phyloP scores from a whole-genome alignment of 169 alveolate genomes.

The Cyclospora cayetanensis region DNA sequence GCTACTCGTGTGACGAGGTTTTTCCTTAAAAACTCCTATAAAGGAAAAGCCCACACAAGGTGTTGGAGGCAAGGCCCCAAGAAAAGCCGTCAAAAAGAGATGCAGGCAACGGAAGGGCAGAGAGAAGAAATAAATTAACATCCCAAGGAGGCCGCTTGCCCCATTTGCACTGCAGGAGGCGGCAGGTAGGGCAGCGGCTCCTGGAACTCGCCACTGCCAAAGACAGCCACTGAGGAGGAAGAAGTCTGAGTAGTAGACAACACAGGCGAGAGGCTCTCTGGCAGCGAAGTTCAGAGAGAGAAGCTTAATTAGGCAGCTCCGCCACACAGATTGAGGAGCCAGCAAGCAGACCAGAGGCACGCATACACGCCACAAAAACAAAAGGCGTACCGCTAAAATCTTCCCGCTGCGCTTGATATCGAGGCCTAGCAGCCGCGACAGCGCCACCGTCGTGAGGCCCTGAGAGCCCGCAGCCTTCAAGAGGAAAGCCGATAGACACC shows the following conservation, averaged over 20 bases:
- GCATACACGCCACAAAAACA: not conserved
- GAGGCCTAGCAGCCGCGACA: conserved; percentile 57
- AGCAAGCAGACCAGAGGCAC: too few species aligned
- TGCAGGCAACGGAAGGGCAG: not conserved
- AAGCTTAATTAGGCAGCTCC: not conserved
- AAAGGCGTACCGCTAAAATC: conserved; percentile 45
- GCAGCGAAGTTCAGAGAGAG: not conserved
- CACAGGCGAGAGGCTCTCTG: too few species aligned
- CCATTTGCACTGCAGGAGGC: too few species aligned
- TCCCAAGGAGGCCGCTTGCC: too few species aligned
- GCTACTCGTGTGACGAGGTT: conserved; percentile 60
- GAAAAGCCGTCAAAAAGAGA: not conserved
- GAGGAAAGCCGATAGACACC: not conserved
- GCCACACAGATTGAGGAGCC: too few species aligned
- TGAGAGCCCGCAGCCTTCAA: conserved; percentile 44
- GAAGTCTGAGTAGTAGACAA: too few species aligned
- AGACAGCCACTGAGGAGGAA: too few species aligned
- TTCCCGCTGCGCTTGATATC: conserved; percentile 69
- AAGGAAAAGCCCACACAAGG: not conserved
- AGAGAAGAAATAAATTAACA: too few species aligned
- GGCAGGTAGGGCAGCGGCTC: not conserved
- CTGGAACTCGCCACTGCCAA: too few species aligned
- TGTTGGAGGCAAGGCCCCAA: not conserved
- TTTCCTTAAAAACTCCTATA: conserved; percentile 65
- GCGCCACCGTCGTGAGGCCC: conserved; percentile 49